phyloP scores from a whole-genome alignment of 2,329 filamentous ascomycete species.

The Amesomyces nigricolor region DNA sequence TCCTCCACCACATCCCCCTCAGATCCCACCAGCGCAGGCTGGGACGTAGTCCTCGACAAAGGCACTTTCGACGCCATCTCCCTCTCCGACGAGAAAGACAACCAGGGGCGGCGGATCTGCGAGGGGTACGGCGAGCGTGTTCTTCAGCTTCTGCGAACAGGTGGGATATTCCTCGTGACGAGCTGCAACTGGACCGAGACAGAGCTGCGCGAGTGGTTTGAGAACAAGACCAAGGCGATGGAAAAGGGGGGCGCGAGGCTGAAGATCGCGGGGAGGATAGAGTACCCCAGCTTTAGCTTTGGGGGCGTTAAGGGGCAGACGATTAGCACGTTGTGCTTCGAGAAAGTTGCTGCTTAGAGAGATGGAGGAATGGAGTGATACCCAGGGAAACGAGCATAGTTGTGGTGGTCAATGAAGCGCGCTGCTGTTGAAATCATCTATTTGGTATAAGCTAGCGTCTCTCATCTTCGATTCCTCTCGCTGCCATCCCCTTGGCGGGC shows the following conservation, averaged over 20 bases:
- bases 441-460: no score
- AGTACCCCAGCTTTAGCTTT: conserved; percentile 84
- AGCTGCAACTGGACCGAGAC: conserved; percentile 98
- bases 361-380: background rate
- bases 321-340: conserved; percentile 82
- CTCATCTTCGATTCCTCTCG: no score
- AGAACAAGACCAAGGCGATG: conserved; percentile 32
- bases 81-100: conserved; percentile 54
- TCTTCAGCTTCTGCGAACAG: conserved; percentile 59
- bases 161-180: conserved; percentile 76
- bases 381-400: background rate
- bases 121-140: conserved; percentile 71
- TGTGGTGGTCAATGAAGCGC: background rate
- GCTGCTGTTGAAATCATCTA: no score
- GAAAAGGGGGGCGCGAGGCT: conserved; percentile 38
- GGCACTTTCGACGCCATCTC: conserved; percentile 96
- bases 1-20: background rate
- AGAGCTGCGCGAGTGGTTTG: conserved; percentile 79
- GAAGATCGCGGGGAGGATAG: conserved; percentile 59
- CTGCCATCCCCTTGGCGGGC: no score
- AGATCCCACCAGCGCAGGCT: conserved; percentile 43
- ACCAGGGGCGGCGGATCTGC: conserved; percentile 54
- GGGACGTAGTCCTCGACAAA: conserved; percentile 94
- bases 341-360: conserved; percentile 32
- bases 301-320: conserved; percentile 83